phyloP scores from a whole-genome alignment of 352 stramenopile genomes.

The Globisporangium emineosum region DNA sequence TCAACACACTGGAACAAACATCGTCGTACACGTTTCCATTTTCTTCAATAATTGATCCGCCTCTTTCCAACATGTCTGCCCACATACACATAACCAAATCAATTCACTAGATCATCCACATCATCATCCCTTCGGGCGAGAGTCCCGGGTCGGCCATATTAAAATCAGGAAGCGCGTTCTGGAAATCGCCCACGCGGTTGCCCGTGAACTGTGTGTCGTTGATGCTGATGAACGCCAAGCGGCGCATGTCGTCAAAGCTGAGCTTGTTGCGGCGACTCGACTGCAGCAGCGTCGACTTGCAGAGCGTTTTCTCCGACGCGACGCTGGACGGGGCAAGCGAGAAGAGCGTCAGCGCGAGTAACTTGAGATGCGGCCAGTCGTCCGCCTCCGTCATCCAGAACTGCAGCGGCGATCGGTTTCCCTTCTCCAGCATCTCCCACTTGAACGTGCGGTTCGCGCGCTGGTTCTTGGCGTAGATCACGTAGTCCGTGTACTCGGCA shows the following conservation, averaged over 20 bases:
- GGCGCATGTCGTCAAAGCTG: constrained; percentile 64
- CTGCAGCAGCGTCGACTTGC: constrained; percentile 59
- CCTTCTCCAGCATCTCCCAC: constrained; percentile 85
- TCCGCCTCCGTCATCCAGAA: constrained; percentile 79
- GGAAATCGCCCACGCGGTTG: constrained; percentile 45
- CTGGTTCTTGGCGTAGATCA: constrained; percentile 82
- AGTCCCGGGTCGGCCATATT: constrained; percentile 63
- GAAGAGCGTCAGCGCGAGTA: constrained; percentile 72
- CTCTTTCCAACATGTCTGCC: not conserved
- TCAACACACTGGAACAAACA: not conserved
- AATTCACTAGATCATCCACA: constrained; percentile 76
- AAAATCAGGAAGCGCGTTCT: constrained; percentile 65
- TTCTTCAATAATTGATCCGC: constrained; percentile 1
- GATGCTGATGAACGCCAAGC: constrained; percentile 80
- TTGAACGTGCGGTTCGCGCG: constrained; percentile 77
- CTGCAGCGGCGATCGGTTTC: constrained; percentile 67
- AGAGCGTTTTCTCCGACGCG: constrained; percentile 66
- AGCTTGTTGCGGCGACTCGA: constrained; percentile 74
- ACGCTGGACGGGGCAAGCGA: constrained; percentile 74
- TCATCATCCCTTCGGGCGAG: constrained; percentile 81
- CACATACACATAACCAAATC: not conserved
- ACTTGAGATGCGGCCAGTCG: constrained; percentile 77
- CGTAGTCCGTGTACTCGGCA: constrained; percentile 75
- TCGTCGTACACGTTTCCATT: not conserved
- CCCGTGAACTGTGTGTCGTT: constrained; percentile 74